Evolutionary conservation across 768 basidiomycete species (phyloP), one percentile per base, ranked within the genome.

Genomic region (Dendrothele bispora): DNA sequence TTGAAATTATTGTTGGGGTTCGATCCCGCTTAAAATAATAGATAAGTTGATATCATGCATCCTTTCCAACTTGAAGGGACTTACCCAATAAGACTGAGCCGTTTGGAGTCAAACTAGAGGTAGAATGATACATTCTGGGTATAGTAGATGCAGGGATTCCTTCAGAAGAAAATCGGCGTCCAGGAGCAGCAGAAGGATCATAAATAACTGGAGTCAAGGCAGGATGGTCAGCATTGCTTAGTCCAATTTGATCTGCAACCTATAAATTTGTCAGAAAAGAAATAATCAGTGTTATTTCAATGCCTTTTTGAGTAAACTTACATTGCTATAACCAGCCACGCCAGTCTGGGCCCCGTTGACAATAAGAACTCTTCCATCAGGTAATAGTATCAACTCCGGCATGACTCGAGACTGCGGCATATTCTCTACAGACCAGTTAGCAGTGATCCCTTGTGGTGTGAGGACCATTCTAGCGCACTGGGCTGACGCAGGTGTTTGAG

Each of bases 391-490:
- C 52, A 68, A 54, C 40, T 71, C 70, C 14, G 61, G 57, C 66
- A 73, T 68, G 8, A 68, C 61, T 12, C 75, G 57, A 15, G 63
- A 60, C 42, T 69, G 60, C 5, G 73, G 62, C 68, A 78, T 71
- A 17, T 54, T 57, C 44, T 78, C 77, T 21, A 76, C 69, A 25
- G 67, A 56, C 77, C 77, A 78, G 8, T 72, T 74, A 11, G 59
- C 61, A 38, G 64, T 62, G 34, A 74, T 75, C 4, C 74, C 73
- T 18, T 62, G 65, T 3, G 66, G 61, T 5, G 70, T 73, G 34
- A 76, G 57, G 0, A 63, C 62, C 60, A 78, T 64, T 14, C 72
- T 61, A 32, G 64, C 70, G 49, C 75, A 79, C 44, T 77, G 74
- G 30, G 61, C 55, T 0, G 68, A 69, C 2, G 74, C 71, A 17